phyloP scores from a whole-genome alignment of 331 rosid species.

The Pyrus hybrid region DNA sequence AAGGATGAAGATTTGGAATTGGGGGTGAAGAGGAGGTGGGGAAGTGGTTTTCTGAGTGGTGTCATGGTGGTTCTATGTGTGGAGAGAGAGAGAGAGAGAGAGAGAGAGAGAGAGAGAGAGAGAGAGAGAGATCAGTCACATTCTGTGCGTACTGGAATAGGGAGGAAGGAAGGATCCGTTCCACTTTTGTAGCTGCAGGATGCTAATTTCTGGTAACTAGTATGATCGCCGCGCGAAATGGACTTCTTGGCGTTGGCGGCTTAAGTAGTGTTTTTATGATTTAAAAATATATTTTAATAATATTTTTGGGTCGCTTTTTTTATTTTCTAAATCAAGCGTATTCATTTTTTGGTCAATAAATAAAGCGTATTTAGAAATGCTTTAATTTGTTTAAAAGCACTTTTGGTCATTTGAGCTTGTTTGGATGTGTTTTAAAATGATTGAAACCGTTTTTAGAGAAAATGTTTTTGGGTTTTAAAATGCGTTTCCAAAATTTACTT shows the following conservation, averaged over 20 bases:
- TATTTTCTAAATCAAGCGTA: too few species aligned
- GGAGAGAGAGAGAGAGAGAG: too few species aligned
- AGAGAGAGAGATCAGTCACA: neutral
- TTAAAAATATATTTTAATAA: too few species aligned
- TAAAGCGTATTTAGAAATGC: too few species aligned
- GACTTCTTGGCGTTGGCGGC: neutral
- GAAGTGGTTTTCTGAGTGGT: neutral
- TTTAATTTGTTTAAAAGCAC: too few species aligned
- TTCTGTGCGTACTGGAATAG: neutral
- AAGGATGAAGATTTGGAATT: neutral
- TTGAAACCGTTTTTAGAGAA: fast-evolving
- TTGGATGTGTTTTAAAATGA: too few species aligned
- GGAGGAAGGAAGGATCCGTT: neutral
- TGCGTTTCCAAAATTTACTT: fast-evolving
- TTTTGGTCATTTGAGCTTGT: too few species aligned
- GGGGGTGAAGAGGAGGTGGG: conserved; percentile 2
- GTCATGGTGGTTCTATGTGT: neutral
- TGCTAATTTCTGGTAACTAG: neutral
- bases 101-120: too few species aligned
- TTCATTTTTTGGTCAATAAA: too few species aligned
- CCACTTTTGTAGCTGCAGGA: neutral
- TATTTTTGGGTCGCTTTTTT: too few species aligned
- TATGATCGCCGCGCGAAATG: neutral
- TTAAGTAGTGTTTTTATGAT: too few species aligned
- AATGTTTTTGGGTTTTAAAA: too few species aligned